Conservation (phyloP, 176 grass and related monocot species). For the Oryza meyeriana region DNA sequence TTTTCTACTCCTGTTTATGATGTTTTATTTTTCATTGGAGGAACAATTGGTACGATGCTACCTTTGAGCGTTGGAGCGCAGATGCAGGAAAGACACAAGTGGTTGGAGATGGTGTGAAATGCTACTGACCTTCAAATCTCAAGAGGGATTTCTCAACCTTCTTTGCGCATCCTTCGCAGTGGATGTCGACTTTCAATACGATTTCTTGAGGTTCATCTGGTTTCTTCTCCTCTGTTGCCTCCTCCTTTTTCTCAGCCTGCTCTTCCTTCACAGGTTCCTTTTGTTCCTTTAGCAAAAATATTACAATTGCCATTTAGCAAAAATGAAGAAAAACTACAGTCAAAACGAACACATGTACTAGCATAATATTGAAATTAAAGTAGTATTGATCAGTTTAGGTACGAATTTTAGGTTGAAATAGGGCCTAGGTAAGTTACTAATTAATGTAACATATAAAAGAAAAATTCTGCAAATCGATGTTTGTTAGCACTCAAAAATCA, state of each 20-base stretch:
- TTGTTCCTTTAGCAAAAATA: slow-evolving; percentile 27
- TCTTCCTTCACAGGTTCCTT: slow-evolving; percentile 42
- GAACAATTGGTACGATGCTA: not conserved
- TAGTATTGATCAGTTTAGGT: not conserved
- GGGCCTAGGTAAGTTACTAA: not conserved
- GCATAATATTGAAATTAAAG: not conserved
- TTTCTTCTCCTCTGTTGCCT: slow-evolving; percentile 25
- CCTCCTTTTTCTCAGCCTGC: slow-evolving; percentile 27
- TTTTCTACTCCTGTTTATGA: slow-evolving; percentile 49
- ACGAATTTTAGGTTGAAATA: not conserved
- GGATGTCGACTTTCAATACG: slow-evolving; percentile 77
- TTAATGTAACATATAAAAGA: not conserved
- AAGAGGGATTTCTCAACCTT: slow-evolving; percentile 54
- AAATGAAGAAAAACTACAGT: not conserved
- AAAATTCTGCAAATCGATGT: not conserved
- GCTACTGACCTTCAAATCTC: slow-evolving; percentile 44
- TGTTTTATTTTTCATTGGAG: not conserved
- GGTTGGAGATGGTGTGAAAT: not conserved
- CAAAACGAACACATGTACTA: not conserved
- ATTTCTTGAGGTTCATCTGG: slow-evolving; percentile 46
- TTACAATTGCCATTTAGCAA: not conserved
- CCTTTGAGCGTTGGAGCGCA: not conserved
- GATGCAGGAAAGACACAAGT: not conserved
- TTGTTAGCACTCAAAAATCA: not conserved
- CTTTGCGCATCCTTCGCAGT: slow-evolving; percentile 68